Evolutionary conservation across 2,329 filamentous ascomycete species (phyloP).

Genomic region (Aspergillus costaricaensis): DNA sequence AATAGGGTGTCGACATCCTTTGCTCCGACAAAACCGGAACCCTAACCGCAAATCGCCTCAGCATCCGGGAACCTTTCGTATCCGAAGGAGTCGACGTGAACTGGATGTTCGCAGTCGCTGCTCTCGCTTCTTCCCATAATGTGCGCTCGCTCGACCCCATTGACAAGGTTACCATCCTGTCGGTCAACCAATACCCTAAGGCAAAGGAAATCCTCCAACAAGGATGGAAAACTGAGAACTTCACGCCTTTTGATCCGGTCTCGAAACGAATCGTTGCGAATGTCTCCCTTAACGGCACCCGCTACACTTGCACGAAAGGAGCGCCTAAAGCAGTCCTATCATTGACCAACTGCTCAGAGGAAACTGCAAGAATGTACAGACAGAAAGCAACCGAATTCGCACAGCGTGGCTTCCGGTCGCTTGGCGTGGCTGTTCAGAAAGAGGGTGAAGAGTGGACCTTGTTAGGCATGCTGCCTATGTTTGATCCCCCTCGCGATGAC

Average conservation of each 20-base stretch:
- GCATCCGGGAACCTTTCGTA: conserved; percentile 74
- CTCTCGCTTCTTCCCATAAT: conserved; percentile 76
- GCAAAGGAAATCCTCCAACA: conserved; percentile 71
- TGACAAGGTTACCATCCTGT: conserved; percentile 76
- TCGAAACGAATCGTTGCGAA: conserved; percentile 76
- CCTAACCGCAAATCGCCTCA: conserved; percentile 62
- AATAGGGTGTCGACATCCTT: conserved; percentile 68
- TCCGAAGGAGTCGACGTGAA: conserved; percentile 76
- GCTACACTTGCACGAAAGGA: conserved; percentile 74
- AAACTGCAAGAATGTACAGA: conserved; percentile 67
- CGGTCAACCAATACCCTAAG: conserved; percentile 74
- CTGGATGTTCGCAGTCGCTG: conserved; percentile 82
- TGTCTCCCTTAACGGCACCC: conserved; percentile 68
- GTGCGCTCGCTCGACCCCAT: conserved; percentile 77
- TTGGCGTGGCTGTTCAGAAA: conserved; percentile 77
- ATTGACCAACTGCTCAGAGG: conserved; percentile 66
- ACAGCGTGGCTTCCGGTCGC: conserved; percentile 75
- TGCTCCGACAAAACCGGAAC: conserved; percentile 84
- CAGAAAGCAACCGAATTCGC: conserved; percentile 74
- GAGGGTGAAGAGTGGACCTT: conserved; percentile 73
- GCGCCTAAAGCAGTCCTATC: conserved; percentile 74
- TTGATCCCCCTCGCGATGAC: conserved; percentile 76
- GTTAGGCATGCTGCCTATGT: conserved; percentile 76
- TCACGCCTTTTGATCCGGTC: conserved; percentile 71
- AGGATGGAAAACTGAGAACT: conserved; percentile 71